Conservation (phyloP, 495 filamentous ascomycete genomes). For the Penicillium ucsense region DNA sequence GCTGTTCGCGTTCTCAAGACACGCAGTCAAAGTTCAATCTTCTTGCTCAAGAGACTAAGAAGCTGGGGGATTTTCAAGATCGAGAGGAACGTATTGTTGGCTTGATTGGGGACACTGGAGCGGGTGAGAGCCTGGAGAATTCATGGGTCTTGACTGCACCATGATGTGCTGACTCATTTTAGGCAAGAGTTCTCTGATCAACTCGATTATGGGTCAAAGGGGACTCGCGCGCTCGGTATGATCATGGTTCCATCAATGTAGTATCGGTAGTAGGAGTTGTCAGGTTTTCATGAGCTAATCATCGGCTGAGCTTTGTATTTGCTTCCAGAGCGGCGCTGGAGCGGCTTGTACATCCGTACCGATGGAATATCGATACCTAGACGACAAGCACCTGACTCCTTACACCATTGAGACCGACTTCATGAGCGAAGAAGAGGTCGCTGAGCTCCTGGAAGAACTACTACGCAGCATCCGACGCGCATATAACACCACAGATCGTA, state of each 20-base stretch:
- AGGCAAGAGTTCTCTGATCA: not conserved
- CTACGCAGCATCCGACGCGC: not conserved
- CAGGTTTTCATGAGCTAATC: too few relatives aligned
- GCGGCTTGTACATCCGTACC: not conserved
- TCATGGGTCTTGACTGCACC: too few relatives aligned
- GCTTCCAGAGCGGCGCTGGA: not conserved
- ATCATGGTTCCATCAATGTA: not conserved
- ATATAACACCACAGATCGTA: not conserved
- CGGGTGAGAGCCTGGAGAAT: not conserved
- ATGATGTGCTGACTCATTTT: not conserved
- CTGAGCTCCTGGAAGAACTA: not conserved
- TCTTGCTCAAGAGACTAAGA: not conserved
- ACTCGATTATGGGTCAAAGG: not conserved
- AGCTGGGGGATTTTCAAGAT: not conserved
- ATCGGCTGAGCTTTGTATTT: not conserved
- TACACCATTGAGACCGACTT: not conserved
- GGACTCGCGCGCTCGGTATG: not conserved
- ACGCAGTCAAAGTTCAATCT: too few relatives aligned
- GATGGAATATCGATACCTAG: not conserved
- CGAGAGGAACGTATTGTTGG: not conserved
- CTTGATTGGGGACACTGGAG: not conserved
- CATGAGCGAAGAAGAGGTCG: not conserved
- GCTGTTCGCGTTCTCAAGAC: too few relatives aligned
- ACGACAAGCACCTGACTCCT: not conserved
- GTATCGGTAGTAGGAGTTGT: too few relatives aligned